Evolutionary conservation across 2,329 filamentous ascomycete species (phyloP).

Genomic region (Ophiosphaerella korrae): DNA sequence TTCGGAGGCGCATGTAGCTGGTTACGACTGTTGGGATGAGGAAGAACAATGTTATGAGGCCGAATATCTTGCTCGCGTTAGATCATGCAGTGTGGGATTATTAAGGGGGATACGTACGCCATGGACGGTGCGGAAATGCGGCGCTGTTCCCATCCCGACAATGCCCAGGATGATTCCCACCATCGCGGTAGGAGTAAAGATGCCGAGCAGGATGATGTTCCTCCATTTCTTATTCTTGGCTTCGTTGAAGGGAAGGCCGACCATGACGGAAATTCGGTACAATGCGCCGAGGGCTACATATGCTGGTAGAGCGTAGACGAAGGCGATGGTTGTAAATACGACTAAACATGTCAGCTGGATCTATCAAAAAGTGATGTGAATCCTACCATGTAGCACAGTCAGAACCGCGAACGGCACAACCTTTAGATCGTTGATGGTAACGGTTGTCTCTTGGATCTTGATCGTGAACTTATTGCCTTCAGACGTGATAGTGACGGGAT

Average conservation of each 20-base stretch:
- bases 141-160: slow-evolving; percentile 29
- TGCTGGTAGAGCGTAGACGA: slow-evolving; percentile 31
- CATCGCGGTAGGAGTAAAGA: slow-evolving; percentile 17
- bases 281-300: slow-evolving; percentile 33
- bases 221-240: slow-evolving; percentile 34
- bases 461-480: slow-evolving; percentile 33
- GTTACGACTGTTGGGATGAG: slow-evolving; percentile 22
- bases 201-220: slow-evolving; percentile 21
- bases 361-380: no score
- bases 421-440: slow-evolving; percentile 29
- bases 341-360: slow-evolving; percentile 16
- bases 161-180: slow-evolving; percentile 30
- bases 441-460: slow-evolving; percentile 16
- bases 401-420: slow-evolving; percentile 23
- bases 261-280: slow-evolving; percentile 30
- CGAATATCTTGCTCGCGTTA: slow-evolving; percentile 24
- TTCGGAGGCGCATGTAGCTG: slow-evolving; percentile 28
- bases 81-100: neutral
- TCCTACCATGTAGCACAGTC: slow-evolving; percentile 32
- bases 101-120: slow-evolving; percentile 18
- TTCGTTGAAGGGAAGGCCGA: slow-evolving; percentile 30
- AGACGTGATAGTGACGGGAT: slow-evolving; percentile 26
- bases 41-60: slow-evolving; percentile 27
- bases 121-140: slow-evolving; percentile 31
- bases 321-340: slow-evolving; percentile 24